These are phyloP conservation scores for Quercus glauca DNA, from an alignment of 306 rosid genomes.

Conservation along the genomic window DNA sequence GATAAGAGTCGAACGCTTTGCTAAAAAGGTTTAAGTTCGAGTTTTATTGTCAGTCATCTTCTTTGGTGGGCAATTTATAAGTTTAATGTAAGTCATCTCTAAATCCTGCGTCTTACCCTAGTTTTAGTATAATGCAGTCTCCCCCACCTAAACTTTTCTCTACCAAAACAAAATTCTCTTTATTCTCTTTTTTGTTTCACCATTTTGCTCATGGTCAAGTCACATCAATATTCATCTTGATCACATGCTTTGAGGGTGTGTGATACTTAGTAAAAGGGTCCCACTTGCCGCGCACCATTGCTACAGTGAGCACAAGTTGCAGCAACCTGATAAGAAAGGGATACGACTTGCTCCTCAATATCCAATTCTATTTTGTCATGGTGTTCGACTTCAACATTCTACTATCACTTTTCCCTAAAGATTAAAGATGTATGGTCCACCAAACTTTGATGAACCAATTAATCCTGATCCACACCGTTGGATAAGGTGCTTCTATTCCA, in stretches of 20 bases:
- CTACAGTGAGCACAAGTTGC: constrained; percentile 20
- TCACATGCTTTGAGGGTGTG: neutral
- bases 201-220: neutral
- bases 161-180: neutral
- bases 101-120: accelerated
- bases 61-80: too few relatives aligned
- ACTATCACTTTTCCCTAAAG: too few relatives aligned
- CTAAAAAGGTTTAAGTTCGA: too few relatives aligned
- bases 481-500: neutral
- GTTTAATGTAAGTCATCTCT: accelerated
- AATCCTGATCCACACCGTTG: neutral
- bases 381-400: neutral
- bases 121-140: too few relatives aligned
- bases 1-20: accelerated
- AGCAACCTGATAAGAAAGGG: constrained; percentile 11
- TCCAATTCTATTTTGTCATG: neutral
- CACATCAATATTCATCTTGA: neutral
- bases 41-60: too few relatives aligned
- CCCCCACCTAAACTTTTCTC: too few relatives aligned
- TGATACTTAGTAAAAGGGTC: constrained; percentile 1
- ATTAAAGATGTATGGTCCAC: too few relatives aligned
- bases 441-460: neutral
- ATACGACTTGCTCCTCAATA: constrained; percentile 25
- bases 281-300: constrained; percentile 19
- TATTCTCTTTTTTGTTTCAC: neutral